Evolutionary conservation across 1,139 yeast species (phyloP).

Genomic region (Candida sp.): DNA sequence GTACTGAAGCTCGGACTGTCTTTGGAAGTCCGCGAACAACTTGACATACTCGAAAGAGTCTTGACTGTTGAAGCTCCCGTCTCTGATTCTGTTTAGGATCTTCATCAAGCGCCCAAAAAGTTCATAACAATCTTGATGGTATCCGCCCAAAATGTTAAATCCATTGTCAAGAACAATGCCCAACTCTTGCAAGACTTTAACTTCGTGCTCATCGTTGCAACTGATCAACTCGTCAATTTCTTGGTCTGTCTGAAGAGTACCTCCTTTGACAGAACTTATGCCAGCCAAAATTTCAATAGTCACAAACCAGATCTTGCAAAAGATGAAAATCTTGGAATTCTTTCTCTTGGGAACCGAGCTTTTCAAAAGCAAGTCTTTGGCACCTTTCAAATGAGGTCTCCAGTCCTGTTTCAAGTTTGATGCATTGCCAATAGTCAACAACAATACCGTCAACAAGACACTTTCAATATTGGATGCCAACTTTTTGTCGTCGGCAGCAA

Average conservation of each 20-base stretch:
- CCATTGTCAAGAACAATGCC: conserved; percentile 49
- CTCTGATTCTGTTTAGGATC: conserved; percentile 46
- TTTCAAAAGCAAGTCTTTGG: conserved; percentile 67
- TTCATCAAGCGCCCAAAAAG: conserved; percentile 61
- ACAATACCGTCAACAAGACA: conserved; percentile 65
- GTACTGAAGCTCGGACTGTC: conserved; percentile 28
- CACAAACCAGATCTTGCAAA: conserved; percentile 73
- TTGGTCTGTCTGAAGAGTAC: conserved; percentile 59
- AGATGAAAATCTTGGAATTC: conserved; percentile 49
- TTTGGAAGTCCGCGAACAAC: conserved; percentile 34
- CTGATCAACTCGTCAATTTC: conserved; percentile 55
- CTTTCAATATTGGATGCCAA: conserved; percentile 64
- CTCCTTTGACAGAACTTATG: conserved; percentile 68
- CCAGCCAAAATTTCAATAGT: conserved; percentile 75
- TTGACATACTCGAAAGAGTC: conserved; percentile 31
- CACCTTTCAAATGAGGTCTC: conserved; percentile 80
- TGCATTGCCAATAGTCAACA: conserved; percentile 74
- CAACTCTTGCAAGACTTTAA: conserved; percentile 34
- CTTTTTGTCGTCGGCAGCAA: conserved; percentile 26
- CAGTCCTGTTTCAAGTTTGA: conserved; percentile 66
- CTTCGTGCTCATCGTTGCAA: conserved; percentile 51
- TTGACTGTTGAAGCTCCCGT: conserved; percentile 17
- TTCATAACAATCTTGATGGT: conserved; percentile 56
- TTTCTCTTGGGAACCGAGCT: conserved; percentile 38
- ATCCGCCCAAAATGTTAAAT: conserved; percentile 66